phyloP scores from a whole-genome alignment of 768 basidiomycete genomes.

The Suillus americanus region DNA sequence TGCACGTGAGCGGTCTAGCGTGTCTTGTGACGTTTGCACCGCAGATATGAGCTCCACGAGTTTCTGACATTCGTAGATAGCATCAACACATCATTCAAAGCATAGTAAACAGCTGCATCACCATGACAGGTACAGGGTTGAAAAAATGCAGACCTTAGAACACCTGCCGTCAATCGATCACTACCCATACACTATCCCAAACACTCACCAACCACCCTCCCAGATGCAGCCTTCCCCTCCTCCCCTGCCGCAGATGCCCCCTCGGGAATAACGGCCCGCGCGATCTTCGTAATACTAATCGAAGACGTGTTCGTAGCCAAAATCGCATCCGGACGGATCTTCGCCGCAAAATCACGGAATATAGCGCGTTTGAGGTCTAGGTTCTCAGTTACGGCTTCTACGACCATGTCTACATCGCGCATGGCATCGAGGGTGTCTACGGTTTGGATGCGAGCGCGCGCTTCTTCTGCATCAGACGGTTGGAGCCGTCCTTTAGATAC shows the following conservation, averaged over 20 bases:
- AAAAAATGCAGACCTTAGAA: conserved; percentile 84
- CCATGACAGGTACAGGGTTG: conserved; percentile 97
- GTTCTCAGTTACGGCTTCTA: conserved; percentile 93
- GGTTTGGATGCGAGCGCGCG: conserved; percentile 61
- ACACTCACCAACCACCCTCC: conserved; percentile 76
- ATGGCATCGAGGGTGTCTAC: conserved; percentile 61
- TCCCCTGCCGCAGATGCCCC: conserved; percentile 58
- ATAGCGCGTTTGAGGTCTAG: conserved; percentile 75
- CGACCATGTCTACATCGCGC: conserved; percentile 84
- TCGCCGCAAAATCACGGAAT: conserved; percentile 67
- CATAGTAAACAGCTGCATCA: conserved; percentile 29
- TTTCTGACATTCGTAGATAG: conserved; percentile 49
- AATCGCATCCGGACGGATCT: conserved; percentile 71
- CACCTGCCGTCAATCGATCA: conserved; percentile 2
- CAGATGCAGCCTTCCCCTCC: conserved; percentile 60
- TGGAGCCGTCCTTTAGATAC: conserved; percentile 79
- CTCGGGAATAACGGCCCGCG: conserved; percentile 68
- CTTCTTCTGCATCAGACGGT: conserved; percentile 68
- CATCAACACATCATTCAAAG: not conserved
- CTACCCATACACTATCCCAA: not conserved
- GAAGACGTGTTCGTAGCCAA: conserved; percentile 93
- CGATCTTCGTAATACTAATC: conserved; percentile 93
- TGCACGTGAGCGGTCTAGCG: conserved; percentile 70
- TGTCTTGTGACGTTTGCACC: conserved; percentile 81
- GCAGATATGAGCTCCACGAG: conserved; percentile 94